These are phyloP conservation scores for Mycena epipterygia DNA, from an alignment of 768 basidiomycete genomes.

Conservation along the genomic window DNA sequence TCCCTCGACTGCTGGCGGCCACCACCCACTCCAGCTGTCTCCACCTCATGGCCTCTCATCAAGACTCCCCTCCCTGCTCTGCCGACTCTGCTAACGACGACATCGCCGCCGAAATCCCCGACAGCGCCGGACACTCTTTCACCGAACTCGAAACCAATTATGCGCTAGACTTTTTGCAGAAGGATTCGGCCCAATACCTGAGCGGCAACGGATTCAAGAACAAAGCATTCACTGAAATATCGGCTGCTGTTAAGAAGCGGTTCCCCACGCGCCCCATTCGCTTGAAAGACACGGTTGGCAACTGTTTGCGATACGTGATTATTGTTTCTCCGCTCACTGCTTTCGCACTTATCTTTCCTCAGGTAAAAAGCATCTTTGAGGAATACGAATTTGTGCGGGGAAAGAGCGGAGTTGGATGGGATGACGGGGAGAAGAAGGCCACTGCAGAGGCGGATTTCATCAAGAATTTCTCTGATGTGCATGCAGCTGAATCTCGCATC, in stretches of 20 bases:
- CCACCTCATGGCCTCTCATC: neutral
- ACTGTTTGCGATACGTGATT: neutral
- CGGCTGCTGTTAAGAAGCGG: neutral
- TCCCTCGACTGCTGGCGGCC: neutral
- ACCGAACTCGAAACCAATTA: conserved; percentile 1
- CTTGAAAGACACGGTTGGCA: neutral
- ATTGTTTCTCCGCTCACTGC: neutral
- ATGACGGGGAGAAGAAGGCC: conserved; percentile 11
- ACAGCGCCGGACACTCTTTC: neutral
- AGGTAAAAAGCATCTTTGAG: conserved; percentile 15
- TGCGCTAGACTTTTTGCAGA: neutral
- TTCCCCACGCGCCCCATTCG: neutral
- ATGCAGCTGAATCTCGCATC: neutral
- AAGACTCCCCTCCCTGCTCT: neutral
- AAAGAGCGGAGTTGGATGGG: too few relatives aligned
- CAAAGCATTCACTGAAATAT: neutral
- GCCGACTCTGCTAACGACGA: neutral
- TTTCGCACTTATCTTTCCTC: neutral
- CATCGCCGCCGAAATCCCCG: neutral
- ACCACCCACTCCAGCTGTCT: neutral
- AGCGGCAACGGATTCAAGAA: conserved; percentile 11
- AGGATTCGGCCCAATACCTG: neutral
- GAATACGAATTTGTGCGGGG: conserved; percentile 10
- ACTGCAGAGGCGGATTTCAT: neutral
- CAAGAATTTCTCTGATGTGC: conserved; percentile 1